Conservation (phyloP, 768 basidiomycete genomes). For the Amanita rubescens region DNA sequence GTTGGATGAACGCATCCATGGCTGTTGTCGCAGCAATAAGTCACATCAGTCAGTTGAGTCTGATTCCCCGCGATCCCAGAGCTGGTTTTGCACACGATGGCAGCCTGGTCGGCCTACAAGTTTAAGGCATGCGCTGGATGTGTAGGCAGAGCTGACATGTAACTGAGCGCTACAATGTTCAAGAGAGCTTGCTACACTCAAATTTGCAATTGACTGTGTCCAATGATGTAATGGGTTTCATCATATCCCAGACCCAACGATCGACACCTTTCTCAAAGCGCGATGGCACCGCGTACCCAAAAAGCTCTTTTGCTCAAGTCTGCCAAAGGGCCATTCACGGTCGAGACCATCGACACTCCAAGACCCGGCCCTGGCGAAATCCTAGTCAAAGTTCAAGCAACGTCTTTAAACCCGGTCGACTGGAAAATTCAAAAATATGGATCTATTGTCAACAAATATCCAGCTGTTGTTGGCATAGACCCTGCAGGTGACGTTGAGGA, state of each 20-base stretch:
- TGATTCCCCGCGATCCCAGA: no score
- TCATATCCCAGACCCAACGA: neutral
- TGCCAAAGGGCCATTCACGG: constrained; percentile 13
- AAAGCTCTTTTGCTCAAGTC: constrained; percentile 21
- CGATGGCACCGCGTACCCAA: constrained; percentile 10
- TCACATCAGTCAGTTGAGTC: no score
- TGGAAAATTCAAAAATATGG: constrained; percentile 25
- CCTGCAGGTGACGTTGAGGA: constrained; percentile 30
- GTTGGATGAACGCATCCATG: no score
- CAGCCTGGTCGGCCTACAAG: no score
- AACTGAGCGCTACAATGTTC: no score
- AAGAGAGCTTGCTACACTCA: no score
- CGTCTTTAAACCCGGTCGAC: constrained; percentile 42
- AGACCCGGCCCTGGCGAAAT: constrained; percentile 33
- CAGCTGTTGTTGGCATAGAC: constrained; percentile 30
- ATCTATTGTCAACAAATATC: constrained; percentile 29
- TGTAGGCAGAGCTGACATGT: no score
- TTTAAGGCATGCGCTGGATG: no score
- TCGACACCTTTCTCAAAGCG: neutral
- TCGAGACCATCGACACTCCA: constrained; percentile 12
- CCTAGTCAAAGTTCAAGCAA: constrained; percentile 32
- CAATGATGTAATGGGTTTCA: neutral
- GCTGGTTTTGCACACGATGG: no score
- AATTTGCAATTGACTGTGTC: neutral
- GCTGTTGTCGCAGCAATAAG: no score